Conservation (phyloP, 2,329 filamentous ascomycete species). For the Geosmithia flava region DNA sequence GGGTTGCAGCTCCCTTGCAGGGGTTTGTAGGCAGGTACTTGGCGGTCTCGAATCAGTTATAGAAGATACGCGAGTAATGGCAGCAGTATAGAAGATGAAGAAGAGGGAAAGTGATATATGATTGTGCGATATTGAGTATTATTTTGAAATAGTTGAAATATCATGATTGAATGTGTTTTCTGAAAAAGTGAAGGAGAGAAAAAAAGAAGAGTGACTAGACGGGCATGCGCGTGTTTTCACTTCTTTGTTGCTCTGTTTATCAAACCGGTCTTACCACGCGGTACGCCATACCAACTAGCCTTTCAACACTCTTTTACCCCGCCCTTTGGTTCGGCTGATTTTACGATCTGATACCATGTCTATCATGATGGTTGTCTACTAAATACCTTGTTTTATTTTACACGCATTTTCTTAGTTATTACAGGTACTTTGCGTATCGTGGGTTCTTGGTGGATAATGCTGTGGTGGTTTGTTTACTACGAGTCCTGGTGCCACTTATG, state of each 20-base stretch:
- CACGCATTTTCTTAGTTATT: too few relatives aligned
- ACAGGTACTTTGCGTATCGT: too few relatives aligned
- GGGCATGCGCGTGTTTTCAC: not conserved
- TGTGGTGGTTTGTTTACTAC: too few relatives aligned
- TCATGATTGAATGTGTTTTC: too few relatives aligned
- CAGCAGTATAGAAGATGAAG: too few relatives aligned
- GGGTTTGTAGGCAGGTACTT: not conserved
- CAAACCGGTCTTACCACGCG: not conserved
- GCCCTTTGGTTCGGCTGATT: not conserved
- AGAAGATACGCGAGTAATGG: too few relatives aligned
- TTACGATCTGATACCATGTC: not conserved
- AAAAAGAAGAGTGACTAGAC: not conserved
- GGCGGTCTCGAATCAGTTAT: too few relatives aligned
- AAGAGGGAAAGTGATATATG: too few relatives aligned
- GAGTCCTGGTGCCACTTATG: too few relatives aligned
- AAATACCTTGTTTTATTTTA: too few relatives aligned
- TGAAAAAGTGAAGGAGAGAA: not conserved
- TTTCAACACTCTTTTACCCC: not conserved
- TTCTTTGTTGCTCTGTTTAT: not conserved
- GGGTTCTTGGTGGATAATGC: too few relatives aligned
- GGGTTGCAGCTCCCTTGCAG: slow-evolving; percentile 8
- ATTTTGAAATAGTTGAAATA: not conserved
- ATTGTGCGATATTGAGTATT: not conserved
- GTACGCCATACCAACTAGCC: not conserved
- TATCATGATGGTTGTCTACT: too few relatives aligned